phyloP scores from a whole-genome alignment of 495 filamentous ascomycete genomes.

The Hypoxylon trugodes region DNA sequence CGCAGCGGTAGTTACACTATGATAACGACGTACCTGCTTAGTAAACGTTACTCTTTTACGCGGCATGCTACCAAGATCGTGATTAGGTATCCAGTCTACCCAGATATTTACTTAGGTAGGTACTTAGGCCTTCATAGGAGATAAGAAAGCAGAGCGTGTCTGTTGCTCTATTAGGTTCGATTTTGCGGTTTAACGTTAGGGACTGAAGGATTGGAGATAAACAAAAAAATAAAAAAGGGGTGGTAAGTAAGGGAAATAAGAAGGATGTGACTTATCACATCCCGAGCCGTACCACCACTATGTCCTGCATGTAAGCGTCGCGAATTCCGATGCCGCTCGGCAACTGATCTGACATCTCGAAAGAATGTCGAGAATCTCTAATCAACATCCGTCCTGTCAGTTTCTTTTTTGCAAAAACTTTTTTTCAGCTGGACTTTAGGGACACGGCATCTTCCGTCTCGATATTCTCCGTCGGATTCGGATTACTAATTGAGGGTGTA shows the following conservation, averaged over 20 bases:
- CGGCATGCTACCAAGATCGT: no score
- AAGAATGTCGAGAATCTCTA: constrained; percentile 11
- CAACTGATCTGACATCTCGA: constrained; percentile 22
- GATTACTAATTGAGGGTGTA: no score
- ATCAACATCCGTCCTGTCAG: not conserved
- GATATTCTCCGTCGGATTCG: not conserved
- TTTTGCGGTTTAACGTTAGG: not conserved
- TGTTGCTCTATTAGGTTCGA: no score
- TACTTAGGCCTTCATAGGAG: no score
- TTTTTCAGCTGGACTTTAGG: not conserved
- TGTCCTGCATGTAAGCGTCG: constrained; percentile 28
- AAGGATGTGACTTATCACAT: constrained; percentile 27
- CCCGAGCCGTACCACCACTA: constrained; percentile 1
- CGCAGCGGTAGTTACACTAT: no score
- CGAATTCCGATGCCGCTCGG: constrained; percentile 38
- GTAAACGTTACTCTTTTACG: no score
- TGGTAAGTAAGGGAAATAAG: not conserved
- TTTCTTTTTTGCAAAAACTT: not conserved
- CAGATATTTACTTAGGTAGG: no score
- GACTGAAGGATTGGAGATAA: not conserved
- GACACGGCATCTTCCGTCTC: not conserved
- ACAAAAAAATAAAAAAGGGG: not conserved
- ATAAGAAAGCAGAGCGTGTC: no score
- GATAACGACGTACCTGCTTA: no score
- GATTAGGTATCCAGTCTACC: no score